Evolutionary conservation across 2,329 filamentous ascomycete genomes (phyloP).

Genomic region (Hymenoscyphus fructigenus): DNA sequence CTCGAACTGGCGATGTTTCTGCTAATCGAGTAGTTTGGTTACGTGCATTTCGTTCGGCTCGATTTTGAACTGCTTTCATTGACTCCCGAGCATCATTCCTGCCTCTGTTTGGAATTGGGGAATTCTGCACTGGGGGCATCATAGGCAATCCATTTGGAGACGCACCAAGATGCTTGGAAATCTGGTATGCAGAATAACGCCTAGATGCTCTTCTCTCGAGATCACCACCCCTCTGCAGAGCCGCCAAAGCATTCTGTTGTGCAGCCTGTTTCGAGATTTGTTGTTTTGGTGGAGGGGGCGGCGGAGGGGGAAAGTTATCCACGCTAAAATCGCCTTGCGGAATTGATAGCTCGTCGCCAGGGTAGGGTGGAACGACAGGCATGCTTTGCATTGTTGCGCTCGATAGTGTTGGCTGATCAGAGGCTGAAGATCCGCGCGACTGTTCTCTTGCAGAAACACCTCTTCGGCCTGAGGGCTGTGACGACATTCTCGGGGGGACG

Average conservation of each 20-base stretch:
- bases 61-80: conserved; percentile 66
- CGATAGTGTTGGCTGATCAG: conserved; percentile 67
- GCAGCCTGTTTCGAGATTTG: conserved; percentile 41
- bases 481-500: conserved; percentile 46
- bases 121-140: conserved; percentile 79
- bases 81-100: conserved; percentile 77
- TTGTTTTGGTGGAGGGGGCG: conserved; percentile 59
- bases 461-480: conserved; percentile 29
- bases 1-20: conserved; percentile 63
- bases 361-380: conserved; percentile 71
- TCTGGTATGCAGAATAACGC: conserved; percentile 94
- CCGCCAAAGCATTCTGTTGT: conserved; percentile 85
- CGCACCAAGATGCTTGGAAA: conserved; percentile 86
- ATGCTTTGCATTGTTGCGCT: conserved; percentile 75
- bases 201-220: conserved; percentile 89
- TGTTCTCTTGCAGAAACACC: conserved; percentile 46
- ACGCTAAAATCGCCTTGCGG: conserved; percentile 48
- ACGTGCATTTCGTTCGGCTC: conserved; percentile 53
- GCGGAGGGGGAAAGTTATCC: conserved; percentile 70
- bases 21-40: conserved; percentile 42
- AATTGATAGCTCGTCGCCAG: conserved; percentile 56
- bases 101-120: conserved; percentile 81
- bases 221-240: conserved; percentile 87
- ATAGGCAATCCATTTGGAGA: conserved; percentile 81
- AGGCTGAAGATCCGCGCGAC: conserved; percentile 47